These are phyloP conservation scores for Chrysopogon serrulatus DNA, from an alignment of 176 grass and related monocot genomes.

Conservation along the genomic window DNA sequence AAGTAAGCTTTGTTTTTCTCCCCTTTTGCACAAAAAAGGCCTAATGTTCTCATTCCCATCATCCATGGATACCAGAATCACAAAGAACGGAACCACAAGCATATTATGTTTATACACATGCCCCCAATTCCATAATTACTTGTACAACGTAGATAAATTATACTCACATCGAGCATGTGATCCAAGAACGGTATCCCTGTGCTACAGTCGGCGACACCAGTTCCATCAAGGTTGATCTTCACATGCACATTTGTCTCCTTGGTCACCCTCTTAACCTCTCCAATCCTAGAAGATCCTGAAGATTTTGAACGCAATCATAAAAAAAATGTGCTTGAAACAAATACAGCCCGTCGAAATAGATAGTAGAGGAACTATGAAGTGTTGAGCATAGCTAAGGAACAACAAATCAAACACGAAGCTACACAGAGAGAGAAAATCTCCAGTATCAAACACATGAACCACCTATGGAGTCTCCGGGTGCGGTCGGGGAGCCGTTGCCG, in stretches of 20 bases:
- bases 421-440: background rate
- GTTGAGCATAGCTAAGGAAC: background rate
- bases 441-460: background rate
- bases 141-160: background rate
- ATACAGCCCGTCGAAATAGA: background rate
- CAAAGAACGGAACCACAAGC: background rate
- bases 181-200: conserved; percentile 94
- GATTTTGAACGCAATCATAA: background rate
- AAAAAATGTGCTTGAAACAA: background rate
- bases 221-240: conserved; percentile 86
- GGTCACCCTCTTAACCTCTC: conserved; percentile 77
- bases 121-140: background rate
- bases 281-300: conserved; percentile 41
- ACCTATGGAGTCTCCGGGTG: background rate
- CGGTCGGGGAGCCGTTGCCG: conserved; percentile 21
- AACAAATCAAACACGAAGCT: background rate
- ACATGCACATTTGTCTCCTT: conserved; percentile 90
- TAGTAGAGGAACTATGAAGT: background rate
- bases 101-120: background rate
- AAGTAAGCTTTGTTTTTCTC: background rate
- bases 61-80: background rate
- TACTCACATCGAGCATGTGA: conserved; percentile 93
- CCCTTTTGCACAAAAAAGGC: background rate
- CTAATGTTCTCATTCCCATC: background rate
- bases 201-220: conserved; percentile 58